Percentiles rank a stretch among this genome's conserved stretches.
Evolutionary conservation across 1,284 basidiomycete species (phyloP).

Genomic region (Rhodotorula sp.): DNA sequence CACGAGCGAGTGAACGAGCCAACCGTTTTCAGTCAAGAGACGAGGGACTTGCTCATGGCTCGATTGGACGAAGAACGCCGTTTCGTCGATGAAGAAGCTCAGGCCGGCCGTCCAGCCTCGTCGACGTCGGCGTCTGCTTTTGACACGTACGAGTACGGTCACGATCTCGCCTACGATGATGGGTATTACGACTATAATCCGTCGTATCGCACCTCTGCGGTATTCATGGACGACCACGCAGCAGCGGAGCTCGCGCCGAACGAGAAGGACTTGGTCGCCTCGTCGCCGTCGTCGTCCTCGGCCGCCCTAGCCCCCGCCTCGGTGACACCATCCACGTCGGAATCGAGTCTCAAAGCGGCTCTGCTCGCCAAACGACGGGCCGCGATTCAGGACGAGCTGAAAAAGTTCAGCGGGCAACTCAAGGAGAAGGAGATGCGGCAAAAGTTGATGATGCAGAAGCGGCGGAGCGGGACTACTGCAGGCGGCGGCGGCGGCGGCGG

Average conservation of each 20-base stretch:
- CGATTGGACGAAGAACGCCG: conserved; percentile 35
- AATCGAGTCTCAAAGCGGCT: conserved; percentile 14
- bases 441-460: conserved; percentile 7
- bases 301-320: not conserved
- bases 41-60: conserved; percentile 24
- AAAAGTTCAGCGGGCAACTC: conserved; percentile 17
- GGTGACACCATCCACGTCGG: not conserved
- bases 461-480: not conserved
- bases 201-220: not conserved
- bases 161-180: not conserved
- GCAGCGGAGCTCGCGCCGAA: not conserved
- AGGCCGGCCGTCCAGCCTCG: not conserved
- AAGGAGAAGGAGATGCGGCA: conserved; percentile 28
- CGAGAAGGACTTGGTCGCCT: not conserved
- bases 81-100: not conserved
- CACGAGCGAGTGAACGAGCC: not conserved
- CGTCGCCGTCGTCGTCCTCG: not conserved
- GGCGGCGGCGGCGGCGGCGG: not conserved
- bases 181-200: not conserved
- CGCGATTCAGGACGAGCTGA: conserved; percentile 15
- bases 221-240: no score
- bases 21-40: conserved; percentile 23
- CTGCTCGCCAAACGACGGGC: conserved; percentile 19
- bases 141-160: no score
- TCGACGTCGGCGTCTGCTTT: no score